Evolutionary conservation across 768 basidiomycete species (phyloP).

Genomic region (Podaxis sp.): DNA sequence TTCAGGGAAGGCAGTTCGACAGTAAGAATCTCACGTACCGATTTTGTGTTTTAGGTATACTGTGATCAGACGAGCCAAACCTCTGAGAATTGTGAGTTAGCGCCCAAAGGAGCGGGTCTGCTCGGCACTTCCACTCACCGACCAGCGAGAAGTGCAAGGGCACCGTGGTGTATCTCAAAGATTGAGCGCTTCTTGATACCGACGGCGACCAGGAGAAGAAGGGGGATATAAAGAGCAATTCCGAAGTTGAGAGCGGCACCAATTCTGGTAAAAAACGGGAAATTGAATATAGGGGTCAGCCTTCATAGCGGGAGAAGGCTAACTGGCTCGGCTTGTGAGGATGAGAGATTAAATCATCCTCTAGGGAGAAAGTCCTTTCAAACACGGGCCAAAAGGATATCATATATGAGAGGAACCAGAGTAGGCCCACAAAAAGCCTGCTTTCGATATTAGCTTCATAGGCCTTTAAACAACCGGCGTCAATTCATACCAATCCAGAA

Average conservation of each 20-base stretch:
- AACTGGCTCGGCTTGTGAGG: slow-evolving; percentile 52
- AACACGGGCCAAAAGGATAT: slow-evolving; percentile 41
- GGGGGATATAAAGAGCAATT: slow-evolving; percentile 48
- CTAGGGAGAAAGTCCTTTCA: slow-evolving; percentile 46
- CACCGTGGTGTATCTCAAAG: slow-evolving; percentile 56
- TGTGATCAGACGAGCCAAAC: slow-evolving; percentile 47
- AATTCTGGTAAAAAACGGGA: slow-evolving; percentile 36
- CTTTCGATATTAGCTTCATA: neutral
- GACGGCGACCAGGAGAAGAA: slow-evolving; percentile 34
- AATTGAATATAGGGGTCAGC: neutral
- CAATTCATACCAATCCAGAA: slow-evolving; percentile 49
- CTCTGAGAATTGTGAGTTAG: slow-evolving; percentile 28
- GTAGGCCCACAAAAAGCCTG: slow-evolving; percentile 36
- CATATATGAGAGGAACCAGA: slow-evolving; percentile 44
- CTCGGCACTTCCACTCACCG: slow-evolving; percentile 26
- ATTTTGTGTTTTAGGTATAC: slow-evolving; percentile 56
- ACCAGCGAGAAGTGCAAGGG: slow-evolving; percentile 46
- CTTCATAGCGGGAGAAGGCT: slow-evolving; percentile 14
- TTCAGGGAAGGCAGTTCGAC: neutral
- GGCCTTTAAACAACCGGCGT: neutral
- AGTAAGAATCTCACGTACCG: slow-evolving; percentile 32
- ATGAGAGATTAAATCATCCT: slow-evolving; percentile 55
- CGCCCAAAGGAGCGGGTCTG: neutral
- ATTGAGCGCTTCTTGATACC: slow-evolving; percentile 45
- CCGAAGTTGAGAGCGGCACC: slow-evolving; percentile 44